Evolutionary conservation across 192 early-diverging fungal genomes (phyloP), one percentile per base, ranked within the genome.

Genomic region (Chytriomyces hyalinus): DNA sequence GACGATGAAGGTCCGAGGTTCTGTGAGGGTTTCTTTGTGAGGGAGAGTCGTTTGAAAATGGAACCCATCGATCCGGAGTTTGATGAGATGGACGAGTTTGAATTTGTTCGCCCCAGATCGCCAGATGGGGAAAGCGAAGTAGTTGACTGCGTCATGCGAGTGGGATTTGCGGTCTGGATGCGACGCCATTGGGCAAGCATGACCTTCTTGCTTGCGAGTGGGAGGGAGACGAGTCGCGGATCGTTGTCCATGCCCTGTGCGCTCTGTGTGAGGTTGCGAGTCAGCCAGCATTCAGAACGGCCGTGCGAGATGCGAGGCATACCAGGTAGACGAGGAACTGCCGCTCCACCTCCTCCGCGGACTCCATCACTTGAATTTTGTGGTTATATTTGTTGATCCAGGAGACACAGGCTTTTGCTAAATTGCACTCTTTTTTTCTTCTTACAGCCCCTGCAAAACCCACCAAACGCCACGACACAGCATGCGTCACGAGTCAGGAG

Each of bases 121-220:
- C 53, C 53, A 13, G 53, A 57, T 57, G 53, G 20, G 13, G 20
- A 13, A n/a, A 20, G 13, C 20, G 53, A 57, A 20, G 15, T 2
- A 13, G 53, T 57, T 20, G 53, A 57, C 53, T 13, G 53, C 1
- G 53, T 13, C 53, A 20, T 57, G 15, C 15, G 53, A 57, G 36
- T 36, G 36, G 36, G 36, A 36, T 36, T 36, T 36, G 36, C 36
- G 36, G 36, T 36, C 36, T 57, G 44, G 43, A 67, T 26, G 66
- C 66, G 66, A n/a, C 66, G 66, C 8, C 11, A 15, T 44, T 67
- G 66, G 43, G 22, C 15, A 13, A 67, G 66, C 66, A 67, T 67
- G 17, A 67, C 24, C 44, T 67, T 20, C 66, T 67, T 67, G 6
- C 13, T 67, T 11, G 22, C 66, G 15, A 47, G 45, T 3, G 66